These are phyloP conservation scores for Spergularia azorica DNA, from an alignment of 179 eudicot species.

Conservation along the genomic window DNA sequence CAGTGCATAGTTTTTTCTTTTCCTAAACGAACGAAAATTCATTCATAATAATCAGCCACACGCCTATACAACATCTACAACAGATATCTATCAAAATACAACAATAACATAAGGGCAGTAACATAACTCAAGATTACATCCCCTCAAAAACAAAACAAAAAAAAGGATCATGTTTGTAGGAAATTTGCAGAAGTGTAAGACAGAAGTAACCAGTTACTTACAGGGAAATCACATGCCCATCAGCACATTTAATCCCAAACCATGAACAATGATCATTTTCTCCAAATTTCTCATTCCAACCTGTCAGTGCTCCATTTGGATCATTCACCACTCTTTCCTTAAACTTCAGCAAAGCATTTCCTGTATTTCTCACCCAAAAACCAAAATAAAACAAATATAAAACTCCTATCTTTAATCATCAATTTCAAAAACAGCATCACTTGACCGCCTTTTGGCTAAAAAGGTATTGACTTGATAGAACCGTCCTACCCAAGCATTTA, in stretches of 20 bases:
- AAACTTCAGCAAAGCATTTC: conserved; percentile 61
- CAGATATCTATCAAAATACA: no score
- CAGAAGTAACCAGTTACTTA: conserved; percentile 40
- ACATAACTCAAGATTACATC: background rate
- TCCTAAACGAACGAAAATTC: no score
- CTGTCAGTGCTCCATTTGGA: conserved; percentile 67
- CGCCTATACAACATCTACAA: no score
- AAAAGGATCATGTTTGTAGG: background rate
- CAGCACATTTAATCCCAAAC: conserved; percentile 70
- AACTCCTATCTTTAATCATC: conserved; percentile 3
- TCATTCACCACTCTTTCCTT: conserved; percentile 62
- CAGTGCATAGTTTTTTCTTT: no score
- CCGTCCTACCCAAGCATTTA: background rate
- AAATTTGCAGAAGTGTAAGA: background rate
- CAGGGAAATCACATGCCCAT: conserved; percentile 65
- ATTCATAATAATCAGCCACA: no score
- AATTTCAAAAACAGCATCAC: background rate
- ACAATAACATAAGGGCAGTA: no score
- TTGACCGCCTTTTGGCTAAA: background rate
- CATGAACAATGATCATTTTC: conserved; percentile 69
- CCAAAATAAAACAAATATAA: background rate
- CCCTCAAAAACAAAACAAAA: background rate
- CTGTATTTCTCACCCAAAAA: conserved; percentile 38
- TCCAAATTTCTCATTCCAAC: conserved; percentile 58
- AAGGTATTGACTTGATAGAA: background rate